These are phyloP conservation scores for Microstegium vimineum DNA, from an alignment of 176 grass and related monocot species.

Conservation along the genomic window DNA sequence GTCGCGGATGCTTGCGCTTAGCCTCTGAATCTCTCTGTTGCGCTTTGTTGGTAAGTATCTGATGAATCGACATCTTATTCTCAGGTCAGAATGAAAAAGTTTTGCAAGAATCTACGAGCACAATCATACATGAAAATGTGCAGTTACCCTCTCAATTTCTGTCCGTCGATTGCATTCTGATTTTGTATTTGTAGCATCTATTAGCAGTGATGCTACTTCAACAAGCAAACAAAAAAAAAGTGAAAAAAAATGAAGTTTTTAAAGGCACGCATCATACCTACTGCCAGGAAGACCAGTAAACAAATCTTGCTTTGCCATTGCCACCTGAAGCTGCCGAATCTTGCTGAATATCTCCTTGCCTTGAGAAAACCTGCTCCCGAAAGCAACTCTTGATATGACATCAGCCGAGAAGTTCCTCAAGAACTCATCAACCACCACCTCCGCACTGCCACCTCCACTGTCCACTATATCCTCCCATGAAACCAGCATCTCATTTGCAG, in stretches of 20 bases:
- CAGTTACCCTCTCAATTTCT: not conserved
- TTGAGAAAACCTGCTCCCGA: constrained; percentile 62
- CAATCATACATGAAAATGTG: no score
- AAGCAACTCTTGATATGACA: constrained; percentile 70
- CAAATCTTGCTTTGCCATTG: constrained; percentile 51
- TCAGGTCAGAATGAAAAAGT: no score
- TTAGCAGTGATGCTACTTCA: not conserved
- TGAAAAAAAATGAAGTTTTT: not conserved
- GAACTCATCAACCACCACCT: constrained; percentile 65
- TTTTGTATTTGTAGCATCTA: no score
- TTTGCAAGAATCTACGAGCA: not conserved
- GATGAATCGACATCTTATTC: not conserved
- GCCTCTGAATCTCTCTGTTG: constrained; percentile 63
- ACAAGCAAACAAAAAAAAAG: not conserved
- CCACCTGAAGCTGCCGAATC: constrained; percentile 56
- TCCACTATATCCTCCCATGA: constrained; percentile 50
- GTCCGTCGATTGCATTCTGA: not conserved
- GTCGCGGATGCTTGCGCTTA: constrained; percentile 32
- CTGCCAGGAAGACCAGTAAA: constrained; percentile 51
- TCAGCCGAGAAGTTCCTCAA: constrained; percentile 78
- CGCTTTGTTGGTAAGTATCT: constrained; percentile 65
- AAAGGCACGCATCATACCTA: no score
- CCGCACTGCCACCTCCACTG: constrained; percentile 38
- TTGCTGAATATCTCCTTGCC: constrained; percentile 69
- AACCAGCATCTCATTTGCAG: constrained; percentile 36